These are phyloP conservation scores for Trapa bicornis DNA, from an alignment of 345 rosid species.

Conservation along the genomic window DNA sequence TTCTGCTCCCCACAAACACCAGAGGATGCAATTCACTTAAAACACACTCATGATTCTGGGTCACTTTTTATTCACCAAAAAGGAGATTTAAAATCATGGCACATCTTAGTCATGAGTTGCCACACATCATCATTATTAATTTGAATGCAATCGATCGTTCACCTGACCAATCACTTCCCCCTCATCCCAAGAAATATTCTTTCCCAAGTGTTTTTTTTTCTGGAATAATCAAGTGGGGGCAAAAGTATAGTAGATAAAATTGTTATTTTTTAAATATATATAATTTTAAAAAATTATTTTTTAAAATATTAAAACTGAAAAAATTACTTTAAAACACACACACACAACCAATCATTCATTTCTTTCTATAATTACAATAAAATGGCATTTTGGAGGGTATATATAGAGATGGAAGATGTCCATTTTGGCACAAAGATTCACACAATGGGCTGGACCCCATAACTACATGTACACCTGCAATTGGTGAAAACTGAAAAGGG, in stretches of 20 bases:
- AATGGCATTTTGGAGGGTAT: too few relatives aligned
- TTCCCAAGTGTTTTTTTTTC: neutral
- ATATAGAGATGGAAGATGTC: too few relatives aligned
- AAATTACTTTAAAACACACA: too few relatives aligned
- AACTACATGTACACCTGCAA: conserved; percentile 11
- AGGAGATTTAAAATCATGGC: conserved; percentile 42
- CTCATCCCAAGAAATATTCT: conserved; percentile 4
- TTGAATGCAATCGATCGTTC: conserved; percentile 43
- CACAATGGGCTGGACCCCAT: conserved; percentile 10
- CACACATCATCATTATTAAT: conserved; percentile 41
- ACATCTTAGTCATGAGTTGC: conserved; percentile 50
- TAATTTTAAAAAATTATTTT: too few relatives aligned
- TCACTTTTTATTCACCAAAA: conserved; percentile 39
- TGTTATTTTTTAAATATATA: too few relatives aligned
- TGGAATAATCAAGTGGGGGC: too few relatives aligned
- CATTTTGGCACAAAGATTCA: conserved; percentile 12
- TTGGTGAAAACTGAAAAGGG: conserved; percentile 10
- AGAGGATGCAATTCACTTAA: conserved; percentile 37
- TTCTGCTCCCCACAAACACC: conserved; percentile 76
- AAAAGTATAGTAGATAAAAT: too few relatives aligned
- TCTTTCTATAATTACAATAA: neutral
- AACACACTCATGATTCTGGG: conserved; percentile 48
- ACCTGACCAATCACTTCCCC: conserved; percentile 30
- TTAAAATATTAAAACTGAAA: too few relatives aligned
- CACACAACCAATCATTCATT: too few relatives aligned